Percentiles rank a stretch among this genome's conserved stretches.
phyloP scores from a whole-genome alignment of 2,329 filamentous ascomycete species.

The Aciculosporium take region DNA sequence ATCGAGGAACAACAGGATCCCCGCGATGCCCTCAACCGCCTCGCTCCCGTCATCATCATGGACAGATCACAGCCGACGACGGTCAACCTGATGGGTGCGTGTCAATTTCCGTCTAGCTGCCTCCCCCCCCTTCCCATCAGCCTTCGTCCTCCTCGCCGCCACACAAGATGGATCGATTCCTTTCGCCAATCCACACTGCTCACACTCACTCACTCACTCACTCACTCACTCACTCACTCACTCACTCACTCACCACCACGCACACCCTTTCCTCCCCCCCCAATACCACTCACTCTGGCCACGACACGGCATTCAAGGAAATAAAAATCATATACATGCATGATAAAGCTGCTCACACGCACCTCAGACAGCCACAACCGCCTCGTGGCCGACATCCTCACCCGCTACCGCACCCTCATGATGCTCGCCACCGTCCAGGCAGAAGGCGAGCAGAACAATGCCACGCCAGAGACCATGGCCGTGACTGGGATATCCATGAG shows the following conservation, averaged over 20 bases:
- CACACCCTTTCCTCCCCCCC: too few species aligned
- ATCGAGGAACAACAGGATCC: too few species aligned
- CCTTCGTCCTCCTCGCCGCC: too few species aligned
- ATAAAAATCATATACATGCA: background rate
- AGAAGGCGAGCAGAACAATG: constrained; percentile 23
- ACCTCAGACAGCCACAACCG: constrained; percentile 29
- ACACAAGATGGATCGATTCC: too few species aligned
- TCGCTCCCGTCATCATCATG: constrained; percentile 14
- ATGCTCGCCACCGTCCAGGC: constrained; percentile 29
- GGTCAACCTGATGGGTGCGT: constrained; percentile 23
- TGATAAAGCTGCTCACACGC: too few species aligned
- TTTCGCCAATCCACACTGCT: too few species aligned
- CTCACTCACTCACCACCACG: too few species aligned
- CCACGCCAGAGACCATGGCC: constrained; percentile 27
- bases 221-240: too few species aligned
- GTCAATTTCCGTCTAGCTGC: too few species aligned
- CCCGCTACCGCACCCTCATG: constrained; percentile 28
- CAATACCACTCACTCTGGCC: too few species aligned
- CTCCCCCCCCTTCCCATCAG: background rate
- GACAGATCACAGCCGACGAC: constrained; percentile 19
- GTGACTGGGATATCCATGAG: constrained; percentile 30
- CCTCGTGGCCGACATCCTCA: constrained; percentile 30
- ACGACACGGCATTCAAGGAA: too few species aligned
- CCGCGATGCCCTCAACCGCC: background rate
- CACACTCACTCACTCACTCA: too few species aligned